phyloP scores from a whole-genome alignment of 140 eudicot genomes.

The Senecio squalidus region DNA sequence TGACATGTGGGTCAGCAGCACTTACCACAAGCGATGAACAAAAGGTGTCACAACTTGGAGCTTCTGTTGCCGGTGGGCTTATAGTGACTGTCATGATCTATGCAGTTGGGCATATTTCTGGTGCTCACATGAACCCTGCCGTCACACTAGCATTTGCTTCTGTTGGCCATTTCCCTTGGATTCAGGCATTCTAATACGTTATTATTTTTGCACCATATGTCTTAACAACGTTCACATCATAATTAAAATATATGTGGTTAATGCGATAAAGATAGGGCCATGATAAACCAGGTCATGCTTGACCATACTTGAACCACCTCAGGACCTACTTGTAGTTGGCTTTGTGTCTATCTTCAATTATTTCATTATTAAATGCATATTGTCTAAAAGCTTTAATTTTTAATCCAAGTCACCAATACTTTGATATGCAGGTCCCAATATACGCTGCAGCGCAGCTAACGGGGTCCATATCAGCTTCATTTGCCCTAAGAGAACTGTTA shows the following conservation, averaged over 20 bases:
- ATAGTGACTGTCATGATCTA: constrained; percentile 78
- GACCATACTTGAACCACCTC: constrained; percentile 5
- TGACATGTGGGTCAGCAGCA: constrained; percentile 61
- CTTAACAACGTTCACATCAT: neutral
- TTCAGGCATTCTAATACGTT: constrained; percentile 32
- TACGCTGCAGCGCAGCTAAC: constrained; percentile 63
- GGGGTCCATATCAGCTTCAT: constrained; percentile 63
- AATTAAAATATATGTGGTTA: constrained; percentile 2
- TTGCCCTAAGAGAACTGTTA: constrained; percentile 39
- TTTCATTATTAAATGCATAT: neutral
- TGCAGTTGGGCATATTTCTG: constrained; percentile 76
- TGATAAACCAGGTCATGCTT: constrained; percentile 8
- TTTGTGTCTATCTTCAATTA: neutral
- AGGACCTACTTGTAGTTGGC: constrained; percentile 20
- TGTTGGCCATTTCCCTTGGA: constrained; percentile 72
- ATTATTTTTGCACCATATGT: neutral
- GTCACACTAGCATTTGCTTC: constrained; percentile 82
- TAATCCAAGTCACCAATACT: neutral
- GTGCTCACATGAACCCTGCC: constrained; percentile 91
- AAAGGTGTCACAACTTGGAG: constrained; percentile 39
- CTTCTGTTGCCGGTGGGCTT: constrained; percentile 61
- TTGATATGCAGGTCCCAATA: constrained; percentile 48
- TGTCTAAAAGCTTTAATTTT: neutral
- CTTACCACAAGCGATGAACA: constrained; percentile 34
- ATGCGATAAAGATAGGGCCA: constrained; percentile 1